Evolutionary conservation across 495 filamentous ascomycete species (phyloP), one percentile per base, ranked within the genome.

Genomic region (Trichoderma gamsii): DNA sequence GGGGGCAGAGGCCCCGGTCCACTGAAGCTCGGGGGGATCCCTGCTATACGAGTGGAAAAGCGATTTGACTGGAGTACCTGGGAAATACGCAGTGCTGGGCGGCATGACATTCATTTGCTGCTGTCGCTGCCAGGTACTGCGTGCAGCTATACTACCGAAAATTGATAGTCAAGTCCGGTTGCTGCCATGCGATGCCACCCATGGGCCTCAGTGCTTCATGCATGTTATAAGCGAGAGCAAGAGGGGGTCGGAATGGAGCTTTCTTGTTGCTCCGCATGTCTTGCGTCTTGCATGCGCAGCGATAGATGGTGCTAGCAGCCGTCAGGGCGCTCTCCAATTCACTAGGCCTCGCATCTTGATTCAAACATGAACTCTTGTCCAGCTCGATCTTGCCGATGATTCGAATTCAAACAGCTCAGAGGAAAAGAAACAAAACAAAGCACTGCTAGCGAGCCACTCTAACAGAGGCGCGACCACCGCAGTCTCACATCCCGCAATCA

Each of bases 111-210:
- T 18, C 43, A 46, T 16, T 46, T 46, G 13, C 43, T 16, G 43
- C 43, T 15, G 43, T 46, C 13, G 12, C 43, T 46, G 43, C 13
- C 43, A 46, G 43, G 43, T 44, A 44, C 41, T 44, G 41, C 15
- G 41, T 44, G 46, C 29, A 29, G 29, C 29, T 29, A 29, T 49
- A 16, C 18, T 15, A 18, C 13, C 13, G 44, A 38, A 38, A 38
- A 38, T 5, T 5, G 7, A 11, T 11, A 12, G 12, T 6, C 49
- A 52, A 52, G 49, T 29, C 56, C 56, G 56, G 27, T 61, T 27
- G 56, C 56, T 61, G 23, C 56, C 23, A 27, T 61, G 56, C 56
- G 56, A 61, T 61, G 56, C 56, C 56, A 61, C 56, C 56, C n/a
- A 23, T 29, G 29, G 29, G 4, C 29, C 29, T 29, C 56, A 25